phyloP scores from a whole-genome alignment of 495 filamentous ascomycete species.

The Aspergillus funiculosus region DNA sequence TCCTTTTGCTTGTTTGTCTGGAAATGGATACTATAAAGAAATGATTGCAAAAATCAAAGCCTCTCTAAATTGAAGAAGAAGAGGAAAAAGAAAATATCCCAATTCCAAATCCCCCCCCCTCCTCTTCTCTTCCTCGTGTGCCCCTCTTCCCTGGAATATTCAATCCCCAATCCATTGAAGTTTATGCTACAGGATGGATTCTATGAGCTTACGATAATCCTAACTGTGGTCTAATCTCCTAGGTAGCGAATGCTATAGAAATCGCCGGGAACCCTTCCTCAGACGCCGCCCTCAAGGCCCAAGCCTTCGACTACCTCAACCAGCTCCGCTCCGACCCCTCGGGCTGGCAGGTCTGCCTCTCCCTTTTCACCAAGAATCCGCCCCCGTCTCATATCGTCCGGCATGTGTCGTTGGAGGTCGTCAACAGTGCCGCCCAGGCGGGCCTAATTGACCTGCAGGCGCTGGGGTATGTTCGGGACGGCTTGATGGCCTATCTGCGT shows the following conservation, averaged over 20 bases:
- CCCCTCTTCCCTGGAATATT: constrained; percentile 17
- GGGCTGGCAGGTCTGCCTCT: constrained; percentile 80
- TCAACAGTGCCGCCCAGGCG: constrained; percentile 81
- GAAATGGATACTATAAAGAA: constrained; percentile 2
- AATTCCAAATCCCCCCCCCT: constrained; percentile 6
- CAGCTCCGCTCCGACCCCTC: constrained; percentile 70
- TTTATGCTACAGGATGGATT: not conserved
- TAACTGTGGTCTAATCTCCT: constrained; percentile 14
- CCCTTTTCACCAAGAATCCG: constrained; percentile 79
- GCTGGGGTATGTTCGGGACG: constrained; percentile 65
- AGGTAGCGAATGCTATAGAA: constrained; percentile 91
- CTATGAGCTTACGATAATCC: not conserved
- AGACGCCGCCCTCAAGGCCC: constrained; percentile 66
- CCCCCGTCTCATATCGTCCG: constrained; percentile 76
- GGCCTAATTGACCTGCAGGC: constrained; percentile 63
- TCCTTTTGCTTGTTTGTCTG: not conserved
- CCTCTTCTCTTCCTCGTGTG: constrained; percentile 15
- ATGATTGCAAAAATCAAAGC: constrained; percentile 9
- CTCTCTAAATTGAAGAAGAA: not conserved
- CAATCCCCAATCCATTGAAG: constrained; percentile 12
- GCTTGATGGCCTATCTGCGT: constrained; percentile 68
- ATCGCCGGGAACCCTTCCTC: constrained; percentile 76
- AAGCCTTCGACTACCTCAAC: constrained; percentile 84
- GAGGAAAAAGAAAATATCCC: constrained; percentile 3
- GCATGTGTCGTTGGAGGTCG: constrained; percentile 78